These are phyloP conservation scores for Rostrohypoxylon terebratum DNA, from an alignment of 495 filamentous ascomycete species.

Conservation along the genomic window DNA sequence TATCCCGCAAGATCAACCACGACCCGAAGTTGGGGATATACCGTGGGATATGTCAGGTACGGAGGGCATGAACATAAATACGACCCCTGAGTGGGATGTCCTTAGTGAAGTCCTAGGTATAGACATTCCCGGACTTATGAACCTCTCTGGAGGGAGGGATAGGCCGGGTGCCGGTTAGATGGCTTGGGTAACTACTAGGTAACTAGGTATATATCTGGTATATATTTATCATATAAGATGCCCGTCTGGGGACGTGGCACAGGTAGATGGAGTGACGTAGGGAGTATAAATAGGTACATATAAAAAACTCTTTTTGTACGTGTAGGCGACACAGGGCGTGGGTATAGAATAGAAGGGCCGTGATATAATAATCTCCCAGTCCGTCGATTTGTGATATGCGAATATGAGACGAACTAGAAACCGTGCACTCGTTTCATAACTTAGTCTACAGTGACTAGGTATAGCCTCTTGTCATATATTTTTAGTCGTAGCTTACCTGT, in stretches of 20 bases:
- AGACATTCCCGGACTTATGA: not conserved
- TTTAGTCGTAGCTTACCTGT: too few species aligned
- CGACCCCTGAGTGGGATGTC: slow-evolving; percentile 19
- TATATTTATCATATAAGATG: not conserved
- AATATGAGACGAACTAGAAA: too few species aligned
- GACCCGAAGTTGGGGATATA: not conserved
- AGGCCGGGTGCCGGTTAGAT: not conserved
- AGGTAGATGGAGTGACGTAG: not conserved
- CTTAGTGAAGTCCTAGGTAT: not conserved
- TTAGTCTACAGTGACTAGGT: too few species aligned
- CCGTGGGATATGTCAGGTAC: slow-evolving; percentile 22
- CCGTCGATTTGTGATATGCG: too few species aligned
- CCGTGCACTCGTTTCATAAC: too few species aligned
- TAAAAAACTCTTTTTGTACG: too few species aligned
- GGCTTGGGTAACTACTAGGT: not conserved
- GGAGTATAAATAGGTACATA: too few species aligned
- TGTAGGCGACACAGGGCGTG: too few species aligned
- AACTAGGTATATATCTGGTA: not conserved
- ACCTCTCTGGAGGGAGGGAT: not conserved
- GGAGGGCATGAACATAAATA: not conserved
- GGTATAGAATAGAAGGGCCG: too few species aligned
- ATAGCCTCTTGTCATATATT: not conserved
- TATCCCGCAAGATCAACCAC: not conserved
- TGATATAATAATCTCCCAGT: too few species aligned
- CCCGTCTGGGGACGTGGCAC: not conserved